These are phyloP conservation scores for Aspergillus heteromorphus DNA, from an alignment of 495 filamentous ascomycete species.

Conservation along the genomic window DNA sequence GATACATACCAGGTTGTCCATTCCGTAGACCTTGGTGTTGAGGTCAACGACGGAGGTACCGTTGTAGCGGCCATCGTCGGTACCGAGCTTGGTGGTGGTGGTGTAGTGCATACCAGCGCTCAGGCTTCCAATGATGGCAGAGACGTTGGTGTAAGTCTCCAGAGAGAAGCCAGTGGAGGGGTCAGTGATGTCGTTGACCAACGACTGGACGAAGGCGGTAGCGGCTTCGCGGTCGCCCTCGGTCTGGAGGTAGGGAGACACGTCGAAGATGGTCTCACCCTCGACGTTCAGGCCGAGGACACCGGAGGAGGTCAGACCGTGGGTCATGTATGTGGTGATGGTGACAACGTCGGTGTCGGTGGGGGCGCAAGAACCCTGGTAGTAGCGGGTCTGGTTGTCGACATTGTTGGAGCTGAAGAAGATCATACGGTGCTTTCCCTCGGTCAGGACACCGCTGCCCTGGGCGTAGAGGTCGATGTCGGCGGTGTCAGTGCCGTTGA, in stretches of 20 bases:
- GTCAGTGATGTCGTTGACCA: slow-evolving; percentile 49
- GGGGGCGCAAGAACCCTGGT: slow-evolving; percentile 29
- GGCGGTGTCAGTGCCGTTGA: slow-evolving; percentile 38
- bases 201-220: slow-evolving; percentile 36
- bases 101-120: slow-evolving; percentile 70
- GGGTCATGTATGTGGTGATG: slow-evolving; percentile 39
- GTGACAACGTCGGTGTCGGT: slow-evolving; percentile 18
- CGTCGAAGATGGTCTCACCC: slow-evolving; percentile 56
- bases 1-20: slow-evolving; percentile 51
- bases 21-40: slow-evolving; percentile 62
- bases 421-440: slow-evolving; percentile 58
- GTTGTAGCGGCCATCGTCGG: slow-evolving; percentile 38
- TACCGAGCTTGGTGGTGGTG: slow-evolving; percentile 35
- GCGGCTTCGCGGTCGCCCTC: slow-evolving; percentile 20
- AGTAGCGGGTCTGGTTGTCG: slow-evolving; percentile 24
- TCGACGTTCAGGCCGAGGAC: slow-evolving; percentile 53
- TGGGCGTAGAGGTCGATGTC: slow-evolving; percentile 46
- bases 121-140: slow-evolving; percentile 38
- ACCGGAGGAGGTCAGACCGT: slow-evolving; percentile 44
- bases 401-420: slow-evolving; percentile 25
- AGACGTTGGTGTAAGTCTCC: slow-evolving; percentile 48
- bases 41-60: slow-evolving; percentile 60
- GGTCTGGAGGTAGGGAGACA: slow-evolving; percentile 30
- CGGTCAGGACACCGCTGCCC: slow-evolving; percentile 58
- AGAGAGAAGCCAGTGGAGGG: slow-evolving; percentile 48